Percentiles rank a stretch among this genome's conserved stretches.
Conservation (phyloP, 2,329 filamentous ascomycete species). For the Emergomyces orientalis region DNA sequence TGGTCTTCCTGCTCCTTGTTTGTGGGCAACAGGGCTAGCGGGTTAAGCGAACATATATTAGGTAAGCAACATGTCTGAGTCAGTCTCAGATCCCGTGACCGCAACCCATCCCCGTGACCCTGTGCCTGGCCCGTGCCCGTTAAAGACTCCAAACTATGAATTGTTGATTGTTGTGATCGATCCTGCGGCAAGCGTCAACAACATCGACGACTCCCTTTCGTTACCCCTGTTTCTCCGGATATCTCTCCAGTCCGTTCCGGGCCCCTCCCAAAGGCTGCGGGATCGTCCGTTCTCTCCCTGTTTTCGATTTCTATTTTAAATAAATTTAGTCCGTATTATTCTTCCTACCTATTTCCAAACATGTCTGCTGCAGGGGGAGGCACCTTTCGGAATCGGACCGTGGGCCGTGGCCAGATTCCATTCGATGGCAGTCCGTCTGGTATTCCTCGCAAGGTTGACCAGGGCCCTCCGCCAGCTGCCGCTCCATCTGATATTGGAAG, state of each 20-base stretch:
- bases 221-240: not conserved
- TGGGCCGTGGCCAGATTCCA: conserved; percentile 46
- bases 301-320: not conserved
- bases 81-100: not conserved
- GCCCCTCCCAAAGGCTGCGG: not conserved
- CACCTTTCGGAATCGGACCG: conserved; percentile 47
- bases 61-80: not conserved
- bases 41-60: conserved; percentile 1
- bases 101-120: not conserved
- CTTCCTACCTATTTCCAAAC: conserved; percentile 20
- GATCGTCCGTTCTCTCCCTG: not conserved
- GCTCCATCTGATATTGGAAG: conserved; percentile 45
- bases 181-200: not conserved
- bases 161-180: not conserved
- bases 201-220: not conserved
- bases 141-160: not conserved
- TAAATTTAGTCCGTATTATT: not conserved
- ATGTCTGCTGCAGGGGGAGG: conserved; percentile 49
- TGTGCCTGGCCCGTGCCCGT: not conserved
- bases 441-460: conserved; percentile 53
- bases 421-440: conserved; percentile 49
- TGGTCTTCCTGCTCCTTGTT: not conserved
- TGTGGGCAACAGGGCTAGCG: conserved; percentile 10
- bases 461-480: conserved; percentile 26
- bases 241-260: not conserved